Conservation (phyloP, 805 yeast species). For the Monosporozyma servazzii region DNA sequence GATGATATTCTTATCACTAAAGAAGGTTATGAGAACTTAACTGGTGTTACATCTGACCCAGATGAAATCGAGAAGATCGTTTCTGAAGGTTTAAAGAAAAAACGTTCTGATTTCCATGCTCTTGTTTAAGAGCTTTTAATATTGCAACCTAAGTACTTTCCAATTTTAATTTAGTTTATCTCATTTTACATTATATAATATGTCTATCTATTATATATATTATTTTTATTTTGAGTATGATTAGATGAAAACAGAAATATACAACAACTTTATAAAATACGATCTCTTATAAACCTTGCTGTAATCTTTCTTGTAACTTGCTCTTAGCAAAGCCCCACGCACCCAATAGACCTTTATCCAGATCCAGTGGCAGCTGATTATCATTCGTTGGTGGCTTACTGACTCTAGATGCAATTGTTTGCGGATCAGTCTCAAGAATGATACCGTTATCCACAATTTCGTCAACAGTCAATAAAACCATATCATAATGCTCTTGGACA, state of each 20-base stretch:
- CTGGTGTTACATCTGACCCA: constrained; percentile 79
- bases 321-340: constrained; percentile 85
- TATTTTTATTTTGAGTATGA: background rate
- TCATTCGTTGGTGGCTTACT: constrained; percentile 79
- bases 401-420: constrained; percentile 80
- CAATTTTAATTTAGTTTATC: background rate
- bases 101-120: constrained; percentile 56
- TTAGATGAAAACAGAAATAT: background rate
- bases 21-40: constrained; percentile 71
- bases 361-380: constrained; percentile 49
- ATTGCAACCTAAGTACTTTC: background rate
- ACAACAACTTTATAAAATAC: background rate
- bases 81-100: constrained; percentile 54
- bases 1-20: constrained; percentile 80
- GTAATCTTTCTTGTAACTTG: constrained; percentile 47
- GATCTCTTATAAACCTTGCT: constrained; percentile 31
- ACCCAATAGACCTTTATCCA: constrained; percentile 69
- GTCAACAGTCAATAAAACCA: constrained; percentile 78
- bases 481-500: constrained; percentile 73
- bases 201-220: background rate
- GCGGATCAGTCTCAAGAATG: constrained; percentile 81
- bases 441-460: constrained; percentile 92
- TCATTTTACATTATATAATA: background rate
- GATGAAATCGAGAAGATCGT: constrained; percentile 73
- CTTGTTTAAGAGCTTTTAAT: constrained; percentile 24